These are phyloP conservation scores for Leonotis leonurus DNA, from an alignment of 257 asterid species.

Conservation along the genomic window DNA sequence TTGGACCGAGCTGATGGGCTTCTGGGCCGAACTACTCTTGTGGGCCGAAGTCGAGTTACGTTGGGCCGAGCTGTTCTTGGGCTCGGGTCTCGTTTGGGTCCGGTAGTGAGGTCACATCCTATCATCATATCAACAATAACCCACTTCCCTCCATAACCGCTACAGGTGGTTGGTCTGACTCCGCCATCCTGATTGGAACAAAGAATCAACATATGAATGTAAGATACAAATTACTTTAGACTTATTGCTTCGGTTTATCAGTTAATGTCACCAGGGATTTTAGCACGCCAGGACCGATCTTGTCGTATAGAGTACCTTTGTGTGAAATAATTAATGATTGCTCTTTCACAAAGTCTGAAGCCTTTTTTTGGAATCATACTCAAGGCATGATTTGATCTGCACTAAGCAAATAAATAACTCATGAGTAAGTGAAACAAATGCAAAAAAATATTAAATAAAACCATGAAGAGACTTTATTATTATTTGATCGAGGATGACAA, in stretches of 20 bases:
- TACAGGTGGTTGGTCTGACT: constrained; percentile 25
- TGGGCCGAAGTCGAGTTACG: no score
- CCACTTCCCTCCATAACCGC: constrained; percentile 11
- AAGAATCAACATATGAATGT: constrained; percentile 6
- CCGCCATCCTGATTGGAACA: constrained; percentile 29
- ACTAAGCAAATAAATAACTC: constrained; percentile 19
- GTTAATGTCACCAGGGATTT: constrained; percentile 73
- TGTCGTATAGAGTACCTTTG: constrained; percentile 70
- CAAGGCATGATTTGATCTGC: constrained; percentile 71
- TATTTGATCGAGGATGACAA: not conserved
- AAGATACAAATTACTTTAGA: not conserved
- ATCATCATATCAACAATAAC: constrained; percentile 7
- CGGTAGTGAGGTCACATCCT: no score
- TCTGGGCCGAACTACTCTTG: no score
- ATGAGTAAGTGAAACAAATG: not conserved
- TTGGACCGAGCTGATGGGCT: no score
- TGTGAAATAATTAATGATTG: constrained; percentile 63
- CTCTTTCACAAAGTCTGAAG: constrained; percentile 81
- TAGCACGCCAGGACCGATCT: constrained; percentile 72
- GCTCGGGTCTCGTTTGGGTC: no score
- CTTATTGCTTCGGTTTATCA: constrained; percentile 53
- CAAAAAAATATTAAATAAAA: not conserved
- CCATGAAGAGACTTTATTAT: not conserved
- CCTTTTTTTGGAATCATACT: constrained; percentile 74
- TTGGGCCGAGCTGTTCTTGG: no score